phyloP scores from a whole-genome alignment of 2,329 filamentous ascomycete species.

The Alternaria longipes region DNA sequence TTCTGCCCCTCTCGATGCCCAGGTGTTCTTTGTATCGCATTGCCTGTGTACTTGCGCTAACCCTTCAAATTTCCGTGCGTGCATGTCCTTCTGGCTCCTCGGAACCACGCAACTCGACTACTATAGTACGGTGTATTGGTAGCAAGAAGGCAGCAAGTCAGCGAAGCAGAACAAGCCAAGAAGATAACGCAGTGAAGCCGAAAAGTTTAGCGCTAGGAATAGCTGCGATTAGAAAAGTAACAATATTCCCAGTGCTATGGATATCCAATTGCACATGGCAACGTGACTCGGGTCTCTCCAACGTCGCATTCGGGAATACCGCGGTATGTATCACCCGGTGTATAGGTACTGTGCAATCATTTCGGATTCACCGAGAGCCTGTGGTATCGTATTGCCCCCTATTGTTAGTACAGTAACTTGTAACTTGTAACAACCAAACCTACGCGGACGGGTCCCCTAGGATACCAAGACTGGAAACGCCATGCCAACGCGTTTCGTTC shows the following conservation, averaged over 20 bases:
- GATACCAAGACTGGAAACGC: neutral
- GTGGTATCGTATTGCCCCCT: neutral
- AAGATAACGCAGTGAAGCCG: neutral
- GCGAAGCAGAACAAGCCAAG: slow-evolving; percentile 3
- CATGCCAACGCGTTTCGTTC: neutral
- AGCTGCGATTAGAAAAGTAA: neutral
- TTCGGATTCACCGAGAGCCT: slow-evolving; percentile 5
- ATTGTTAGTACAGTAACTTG: slow-evolving; percentile 5
- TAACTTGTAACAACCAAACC: slow-evolving; percentile 1
- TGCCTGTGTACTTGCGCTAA: neutral
- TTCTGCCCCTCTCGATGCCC: neutral
- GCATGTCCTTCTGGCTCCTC: slow-evolving; percentile 2
- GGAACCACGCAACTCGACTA: neutral
- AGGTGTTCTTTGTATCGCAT: neutral
- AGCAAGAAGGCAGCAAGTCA: slow-evolving; percentile 1
- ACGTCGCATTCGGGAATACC: neutral
- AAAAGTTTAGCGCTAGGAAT: neutral
- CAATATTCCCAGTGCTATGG: slow-evolving; percentile 1
- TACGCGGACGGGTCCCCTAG: neutral
- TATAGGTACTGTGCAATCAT: slow-evolving; percentile 2
- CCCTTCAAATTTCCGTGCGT: slow-evolving; percentile 11
- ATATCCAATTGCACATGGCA: slow-evolving; percentile 8
- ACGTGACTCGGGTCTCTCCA: slow-evolving; percentile 8
- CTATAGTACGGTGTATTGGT: neutral
- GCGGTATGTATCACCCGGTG: neutral